Evolutionary conservation across 2,329 filamentous ascomycete species (phyloP).

Genomic region (Periconia digitata): DNA sequence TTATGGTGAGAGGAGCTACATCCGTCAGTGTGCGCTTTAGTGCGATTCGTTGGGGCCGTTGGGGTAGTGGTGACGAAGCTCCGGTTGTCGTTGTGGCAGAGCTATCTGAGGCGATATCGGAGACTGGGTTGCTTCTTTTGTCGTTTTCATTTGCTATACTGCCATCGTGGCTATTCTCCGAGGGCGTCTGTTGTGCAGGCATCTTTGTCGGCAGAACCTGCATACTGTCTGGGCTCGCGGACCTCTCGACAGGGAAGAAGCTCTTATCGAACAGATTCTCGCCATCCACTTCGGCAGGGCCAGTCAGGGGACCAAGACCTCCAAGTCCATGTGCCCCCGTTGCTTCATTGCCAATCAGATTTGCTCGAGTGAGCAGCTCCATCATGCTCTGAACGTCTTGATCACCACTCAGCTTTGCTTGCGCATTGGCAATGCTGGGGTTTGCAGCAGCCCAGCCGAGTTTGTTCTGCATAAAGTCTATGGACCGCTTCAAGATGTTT

Average conservation of each 20-base stretch:
- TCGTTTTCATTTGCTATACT: slow-evolving; percentile 16
- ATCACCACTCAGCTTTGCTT: slow-evolving; percentile 80
- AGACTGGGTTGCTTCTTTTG: slow-evolving; percentile 18
- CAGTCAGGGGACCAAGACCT: slow-evolving; percentile 69
- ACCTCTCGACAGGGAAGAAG: slow-evolving; percentile 62
- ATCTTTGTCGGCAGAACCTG: slow-evolving; percentile 21
- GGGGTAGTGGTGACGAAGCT: slow-evolving; percentile 21
- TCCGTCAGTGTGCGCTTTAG: slow-evolving; percentile 90
- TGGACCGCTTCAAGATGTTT: slow-evolving; percentile 86
- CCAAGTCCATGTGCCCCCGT: slow-evolving; percentile 54
- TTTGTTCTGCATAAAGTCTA: slow-evolving; percentile 95
- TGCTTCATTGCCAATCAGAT: slow-evolving; percentile 71
- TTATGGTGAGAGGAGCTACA: slow-evolving; percentile 70
- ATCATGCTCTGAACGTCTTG: slow-evolving; percentile 87
- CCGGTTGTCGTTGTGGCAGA: slow-evolving; percentile 20
- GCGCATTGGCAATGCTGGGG: slow-evolving; percentile 76
- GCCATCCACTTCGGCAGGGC: slow-evolving; percentile 71
- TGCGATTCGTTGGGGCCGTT: slow-evolving; percentile 55
- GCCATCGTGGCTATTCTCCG: slow-evolving; percentile 9
- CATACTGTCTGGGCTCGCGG: slow-evolving; percentile 48
- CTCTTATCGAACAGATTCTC: slow-evolving; percentile 84
- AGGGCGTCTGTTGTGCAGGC: slow-evolving; percentile 16
- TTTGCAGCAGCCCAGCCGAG: slow-evolving; percentile 78
- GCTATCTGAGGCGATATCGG: slow-evolving; percentile 24
- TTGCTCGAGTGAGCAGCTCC: slow-evolving; percentile 80